phyloP scores from a whole-genome alignment of 352 stramenopile species.

The Pythium monospermum region DNA sequence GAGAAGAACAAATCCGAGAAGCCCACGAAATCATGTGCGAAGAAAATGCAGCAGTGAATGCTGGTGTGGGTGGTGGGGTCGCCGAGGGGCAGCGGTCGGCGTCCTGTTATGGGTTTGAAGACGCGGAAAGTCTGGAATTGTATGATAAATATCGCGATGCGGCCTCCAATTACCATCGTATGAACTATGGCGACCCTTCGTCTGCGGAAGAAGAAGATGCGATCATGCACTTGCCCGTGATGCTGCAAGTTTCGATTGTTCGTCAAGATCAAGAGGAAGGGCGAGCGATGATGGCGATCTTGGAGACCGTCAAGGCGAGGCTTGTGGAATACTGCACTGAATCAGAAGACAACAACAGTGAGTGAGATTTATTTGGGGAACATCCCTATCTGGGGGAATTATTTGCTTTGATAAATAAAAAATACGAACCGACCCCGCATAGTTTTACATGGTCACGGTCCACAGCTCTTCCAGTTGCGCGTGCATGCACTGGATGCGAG shows the following conservation, averaged over 20 bases:
- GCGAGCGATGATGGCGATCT: conserved; percentile 66
- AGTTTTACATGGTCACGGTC: no score
- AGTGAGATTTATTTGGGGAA: no score
- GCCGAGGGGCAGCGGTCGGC: conserved; percentile 46
- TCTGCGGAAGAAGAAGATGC: conserved; percentile 83
- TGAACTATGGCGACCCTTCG: conserved; percentile 78
- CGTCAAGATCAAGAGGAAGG: conserved; percentile 67
- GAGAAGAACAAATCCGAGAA: conserved; percentile 74
- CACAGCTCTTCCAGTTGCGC: conserved; percentile 5
- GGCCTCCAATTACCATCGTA: conserved; percentile 75
- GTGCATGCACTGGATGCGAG: conserved; percentile 11
- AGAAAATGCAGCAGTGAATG: conserved; percentile 68
- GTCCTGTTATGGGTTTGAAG: conserved; percentile 66
- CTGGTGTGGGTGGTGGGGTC: conserved; percentile 67
- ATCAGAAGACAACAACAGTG: conserved; percentile 38
- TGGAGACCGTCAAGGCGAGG: conserved; percentile 66
- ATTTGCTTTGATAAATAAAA: no score
- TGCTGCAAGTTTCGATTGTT: conserved; percentile 76
- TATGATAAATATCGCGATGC: conserved; percentile 86
- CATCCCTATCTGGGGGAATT: no score
- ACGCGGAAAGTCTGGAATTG: conserved; percentile 66
- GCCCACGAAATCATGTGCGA: conserved; percentile 79
- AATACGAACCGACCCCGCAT: no score
- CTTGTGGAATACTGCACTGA: conserved; percentile 51
- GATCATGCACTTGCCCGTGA: conserved; percentile 87